phyloP scores from a whole-genome alignment of 768 basidiomycete genomes.

The Panaeolus papilionaceus region DNA sequence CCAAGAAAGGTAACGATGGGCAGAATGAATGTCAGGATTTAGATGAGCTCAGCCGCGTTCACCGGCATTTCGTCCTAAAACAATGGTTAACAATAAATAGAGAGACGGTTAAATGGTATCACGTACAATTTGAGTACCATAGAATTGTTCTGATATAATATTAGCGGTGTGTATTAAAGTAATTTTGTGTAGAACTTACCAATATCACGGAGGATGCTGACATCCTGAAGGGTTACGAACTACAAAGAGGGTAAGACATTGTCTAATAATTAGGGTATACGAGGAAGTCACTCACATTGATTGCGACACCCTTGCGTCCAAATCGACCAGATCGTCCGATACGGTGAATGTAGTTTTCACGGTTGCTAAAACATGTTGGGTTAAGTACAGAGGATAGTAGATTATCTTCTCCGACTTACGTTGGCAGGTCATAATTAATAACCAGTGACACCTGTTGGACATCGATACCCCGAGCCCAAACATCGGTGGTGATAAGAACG shows the following conservation, averaged over 20 bases:
- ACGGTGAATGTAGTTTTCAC: slow-evolving; percentile 99
- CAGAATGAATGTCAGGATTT: slow-evolving; percentile 31
- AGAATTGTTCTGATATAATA: slow-evolving; percentile 81
- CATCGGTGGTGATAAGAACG: slow-evolving; percentile 94
- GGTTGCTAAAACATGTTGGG: slow-evolving; percentile 60
- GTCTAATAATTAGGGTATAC: slow-evolving; percentile 19
- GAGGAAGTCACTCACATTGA: slow-evolving; percentile 73
- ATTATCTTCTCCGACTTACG: slow-evolving; percentile 55
- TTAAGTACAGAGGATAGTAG: slow-evolving; percentile 18
- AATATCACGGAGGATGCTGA: slow-evolving; percentile 96
- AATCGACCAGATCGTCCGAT: slow-evolving; percentile 99
- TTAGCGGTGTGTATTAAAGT: slow-evolving; percentile 20
- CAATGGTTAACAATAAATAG: slow-evolving; percentile 28
- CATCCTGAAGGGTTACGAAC: slow-evolving; percentile 96
- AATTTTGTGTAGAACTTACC: slow-evolving; percentile 53
- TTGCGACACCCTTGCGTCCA: slow-evolving; percentile 98
- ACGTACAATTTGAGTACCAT: slow-evolving; percentile 90
- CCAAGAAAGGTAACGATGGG: slow-evolving; percentile 15
- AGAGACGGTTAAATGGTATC: slow-evolving; percentile 22
- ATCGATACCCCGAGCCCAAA: slow-evolving; percentile 98
- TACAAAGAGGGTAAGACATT: slow-evolving; percentile 38
- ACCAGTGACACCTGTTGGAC: slow-evolving; percentile 98
- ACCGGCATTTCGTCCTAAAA: slow-evolving; percentile 97
- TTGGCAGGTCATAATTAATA: slow-evolving; percentile 96
- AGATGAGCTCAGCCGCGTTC: slow-evolving; percentile 97